These are phyloP conservation scores for Incumbomyces lentus DNA, from an alignment of 2,329 filamentous ascomycete species.

Conservation along the genomic window DNA sequence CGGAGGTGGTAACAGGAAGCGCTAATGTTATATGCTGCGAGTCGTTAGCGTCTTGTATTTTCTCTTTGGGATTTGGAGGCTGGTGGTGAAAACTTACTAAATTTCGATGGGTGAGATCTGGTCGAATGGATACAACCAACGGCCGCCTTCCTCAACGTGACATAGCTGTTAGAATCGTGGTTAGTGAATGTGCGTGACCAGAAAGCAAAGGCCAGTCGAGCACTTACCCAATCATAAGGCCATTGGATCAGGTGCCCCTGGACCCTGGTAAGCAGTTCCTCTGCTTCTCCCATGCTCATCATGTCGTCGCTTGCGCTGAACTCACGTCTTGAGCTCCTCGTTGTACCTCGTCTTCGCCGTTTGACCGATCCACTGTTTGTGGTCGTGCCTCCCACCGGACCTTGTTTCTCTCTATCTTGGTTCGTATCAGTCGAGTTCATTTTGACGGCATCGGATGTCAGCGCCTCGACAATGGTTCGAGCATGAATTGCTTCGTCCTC, in stretches of 20 bases:
- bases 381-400: conserved; percentile 22
- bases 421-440: conserved; percentile 11
- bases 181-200: not conserved
- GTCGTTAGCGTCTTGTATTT: not conserved
- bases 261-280: conserved; percentile 67
- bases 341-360: conserved; percentile 35
- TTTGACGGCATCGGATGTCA: conserved; percentile 33
- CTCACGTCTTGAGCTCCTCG: conserved; percentile 36
- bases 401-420: not conserved
- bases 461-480: conserved; percentile 8
- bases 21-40: not conserved
- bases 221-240: conserved; percentile 74
- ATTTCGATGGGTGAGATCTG: conserved; percentile 94
- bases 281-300: conserved; percentile 63
- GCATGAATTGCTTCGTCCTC: conserved; percentile 21
- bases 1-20: too few relatives aligned
- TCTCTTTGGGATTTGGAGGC: not conserved
- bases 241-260: conserved; percentile 86
- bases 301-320: conserved; percentile 59
- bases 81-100: conserved; percentile 53
- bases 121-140: conserved; percentile 96
- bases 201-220: not conserved
- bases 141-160: conserved; percentile 81
- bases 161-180: conserved; percentile 48
- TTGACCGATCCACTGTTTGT: conserved; percentile 26